These are phyloP conservation scores for Penicillium sp. DNA, from an alignment of 2,329 filamentous ascomycete genomes.

Conservation along the genomic window DNA sequence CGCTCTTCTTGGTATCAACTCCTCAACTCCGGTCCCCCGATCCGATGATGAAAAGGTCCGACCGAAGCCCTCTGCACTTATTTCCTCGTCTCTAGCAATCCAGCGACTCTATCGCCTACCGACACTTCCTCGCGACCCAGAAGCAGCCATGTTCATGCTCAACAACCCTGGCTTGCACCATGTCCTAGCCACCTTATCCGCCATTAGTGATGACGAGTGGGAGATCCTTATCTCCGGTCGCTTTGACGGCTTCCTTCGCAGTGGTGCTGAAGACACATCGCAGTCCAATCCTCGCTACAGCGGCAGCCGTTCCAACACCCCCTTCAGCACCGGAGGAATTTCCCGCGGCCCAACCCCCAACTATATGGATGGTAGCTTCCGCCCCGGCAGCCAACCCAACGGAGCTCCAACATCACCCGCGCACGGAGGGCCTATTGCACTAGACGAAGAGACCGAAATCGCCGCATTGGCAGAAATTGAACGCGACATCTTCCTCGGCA, in stretches of 20 bases:
- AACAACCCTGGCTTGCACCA: conserved; percentile 81
- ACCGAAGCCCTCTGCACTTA: conserved; percentile 69
- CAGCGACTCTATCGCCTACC: conserved; percentile 80
- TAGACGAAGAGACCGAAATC: conserved; percentile 93
- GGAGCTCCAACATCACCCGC: conserved; percentile 54
- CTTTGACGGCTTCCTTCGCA: conserved; percentile 95
- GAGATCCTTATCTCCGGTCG: conserved; percentile 91
- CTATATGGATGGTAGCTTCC: conserved; percentile 42
- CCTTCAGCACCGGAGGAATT: conserved; percentile 33
- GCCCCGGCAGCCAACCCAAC: conserved; percentile 42
- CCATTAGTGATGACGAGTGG: conserved; percentile 92
- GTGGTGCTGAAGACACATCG: conserved; percentile 69
- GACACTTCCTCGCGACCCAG: conserved; percentile 75
- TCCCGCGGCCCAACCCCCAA: conserved; percentile 36
- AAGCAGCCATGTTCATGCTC: conserved; percentile 81
- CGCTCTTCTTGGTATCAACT: conserved; percentile 66
- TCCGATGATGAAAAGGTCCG: conserved; percentile 62
- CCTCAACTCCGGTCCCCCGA: conserved; percentile 60
- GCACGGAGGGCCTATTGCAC: conserved; percentile 73
- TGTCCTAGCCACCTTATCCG: conserved; percentile 79
- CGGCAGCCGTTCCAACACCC: conserved; percentile 42
- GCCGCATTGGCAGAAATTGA: conserved; percentile 87
- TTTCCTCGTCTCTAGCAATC: conserved; percentile 73
- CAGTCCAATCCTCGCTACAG: conserved; percentile 26
- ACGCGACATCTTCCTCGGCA: conserved; percentile 86